These are phyloP conservation scores for Cryptococcus sp. DNA, from an alignment of 1,284 basidiomycete genomes.

Conservation along the genomic window DNA sequence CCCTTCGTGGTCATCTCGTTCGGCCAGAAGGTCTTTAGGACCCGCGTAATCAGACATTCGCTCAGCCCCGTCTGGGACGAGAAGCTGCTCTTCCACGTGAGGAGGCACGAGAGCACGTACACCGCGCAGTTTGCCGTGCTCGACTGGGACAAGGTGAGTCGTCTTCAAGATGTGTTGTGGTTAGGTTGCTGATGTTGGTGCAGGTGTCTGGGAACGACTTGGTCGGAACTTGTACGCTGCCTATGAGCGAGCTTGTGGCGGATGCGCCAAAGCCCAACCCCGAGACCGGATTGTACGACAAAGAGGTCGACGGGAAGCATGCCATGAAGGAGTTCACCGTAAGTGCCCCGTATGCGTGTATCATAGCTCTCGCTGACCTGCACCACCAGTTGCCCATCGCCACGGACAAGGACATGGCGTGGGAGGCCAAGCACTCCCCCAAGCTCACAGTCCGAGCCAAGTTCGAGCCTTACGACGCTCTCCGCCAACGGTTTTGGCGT, in stretches of 20 bases:
- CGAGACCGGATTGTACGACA: conserved; percentile 67
- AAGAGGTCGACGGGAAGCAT: conserved; percentile 56
- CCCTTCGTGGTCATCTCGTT: conserved; percentile 95
- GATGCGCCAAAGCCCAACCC: conserved; percentile 70
- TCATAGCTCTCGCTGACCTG: neutral
- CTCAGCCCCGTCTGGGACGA: conserved; percentile 93
- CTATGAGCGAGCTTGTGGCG: conserved; percentile 66
- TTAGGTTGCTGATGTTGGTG: neutral
- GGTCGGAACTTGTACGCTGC: conserved; percentile 69
- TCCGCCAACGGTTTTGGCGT: conserved; percentile 87
- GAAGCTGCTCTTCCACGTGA: conserved; percentile 92
- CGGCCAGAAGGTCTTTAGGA: conserved; percentile 94
- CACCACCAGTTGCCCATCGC: conserved; percentile 36
- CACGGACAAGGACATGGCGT: conserved; percentile 44
- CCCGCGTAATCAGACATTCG: conserved; percentile 80
- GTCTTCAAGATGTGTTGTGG: neutral
- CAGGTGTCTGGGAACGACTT: conserved; percentile 76
- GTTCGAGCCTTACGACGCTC: conserved; percentile 89
- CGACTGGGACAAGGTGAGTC: conserved; percentile 82
- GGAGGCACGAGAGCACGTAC: conserved; percentile 75
- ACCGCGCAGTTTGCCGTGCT: conserved; percentile 76
- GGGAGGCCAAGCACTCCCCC: conserved; percentile 49
- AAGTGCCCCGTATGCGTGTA: conserved; percentile 24
- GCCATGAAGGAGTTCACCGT: conserved; percentile 71
- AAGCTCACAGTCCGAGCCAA: conserved; percentile 64